Conservation (phyloP, 1,284 basidiomycete species). For the Cryptococcus jaspeensis region DNA sequence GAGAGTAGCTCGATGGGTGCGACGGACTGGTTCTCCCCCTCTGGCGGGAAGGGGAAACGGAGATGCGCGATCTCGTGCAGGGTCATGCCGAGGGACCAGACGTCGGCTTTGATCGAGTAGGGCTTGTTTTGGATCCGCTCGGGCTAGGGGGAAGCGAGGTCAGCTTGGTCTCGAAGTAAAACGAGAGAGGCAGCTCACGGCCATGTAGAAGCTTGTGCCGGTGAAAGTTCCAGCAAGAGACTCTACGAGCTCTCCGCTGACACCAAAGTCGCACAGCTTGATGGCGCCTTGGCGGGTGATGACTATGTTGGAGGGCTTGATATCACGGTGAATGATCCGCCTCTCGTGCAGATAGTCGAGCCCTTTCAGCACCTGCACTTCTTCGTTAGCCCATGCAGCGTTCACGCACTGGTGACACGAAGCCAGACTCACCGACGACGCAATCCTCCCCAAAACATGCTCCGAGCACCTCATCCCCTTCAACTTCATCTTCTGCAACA, state of each 20-base stretch:
- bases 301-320: conserved; percentile 82
- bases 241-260: conserved; percentile 89
- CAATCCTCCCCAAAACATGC: conserved; percentile 85
- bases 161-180: conserved; percentile 5
- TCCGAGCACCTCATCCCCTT: conserved; percentile 80
- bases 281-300: conserved; percentile 81
- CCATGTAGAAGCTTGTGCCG: conserved; percentile 97
- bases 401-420: conserved; percentile 6
- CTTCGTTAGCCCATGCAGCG: background rate
- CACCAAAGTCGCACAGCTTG: conserved; percentile 94
- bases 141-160: conserved; percentile 59
- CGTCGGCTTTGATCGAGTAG: conserved; percentile 92
- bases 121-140: conserved; percentile 86
- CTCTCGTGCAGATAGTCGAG: conserved; percentile 87
- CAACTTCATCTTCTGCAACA: conserved; percentile 80
- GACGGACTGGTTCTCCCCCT: conserved; percentile 61
- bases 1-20: conserved; percentile 91
- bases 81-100: conserved; percentile 96
- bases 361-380: conserved; percentile 71
- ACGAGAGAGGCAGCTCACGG: conserved; percentile 60
- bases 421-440: conserved; percentile 69
- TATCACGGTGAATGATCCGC: conserved; percentile 94
- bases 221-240: conserved; percentile 93
- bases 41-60: conserved; percentile 91
- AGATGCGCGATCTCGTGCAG: conserved; percentile 88